A percentile compares a stretch with the other conserved stretches of the same genome.
Evolutionary conservation across 345 rosid species (phyloP).

Genomic region (Cardiospermum halicacabum): DNA sequence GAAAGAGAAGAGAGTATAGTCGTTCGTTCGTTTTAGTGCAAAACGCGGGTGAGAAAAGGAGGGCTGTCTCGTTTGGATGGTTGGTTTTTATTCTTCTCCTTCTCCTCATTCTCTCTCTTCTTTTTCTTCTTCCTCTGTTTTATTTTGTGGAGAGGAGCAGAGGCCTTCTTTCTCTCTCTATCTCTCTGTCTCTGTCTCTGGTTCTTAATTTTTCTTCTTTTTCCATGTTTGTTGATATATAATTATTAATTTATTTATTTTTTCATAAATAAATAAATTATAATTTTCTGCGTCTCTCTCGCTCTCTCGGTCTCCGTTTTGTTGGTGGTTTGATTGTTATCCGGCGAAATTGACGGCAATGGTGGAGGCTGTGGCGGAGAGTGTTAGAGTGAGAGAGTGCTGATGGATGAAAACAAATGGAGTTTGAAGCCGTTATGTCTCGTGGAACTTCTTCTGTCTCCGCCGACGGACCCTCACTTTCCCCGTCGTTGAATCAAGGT

Average conservation of each 20-base stretch:
- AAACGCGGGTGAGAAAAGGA: constrained; percentile 26
- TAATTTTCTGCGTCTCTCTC: constrained; percentile 7
- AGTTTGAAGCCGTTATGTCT: constrained; percentile 70
- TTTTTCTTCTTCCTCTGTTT: constrained; percentile 21
- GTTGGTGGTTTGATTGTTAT: constrained; percentile 1
- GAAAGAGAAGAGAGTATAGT: not conserved
- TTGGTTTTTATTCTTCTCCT: constrained; percentile 36
- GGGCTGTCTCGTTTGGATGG: constrained; percentile 28
- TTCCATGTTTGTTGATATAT: too few relatives aligned
- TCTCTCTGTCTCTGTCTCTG: constrained; percentile 6
- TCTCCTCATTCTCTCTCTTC: constrained; percentile 17
- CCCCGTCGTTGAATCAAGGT: constrained; percentile 64
- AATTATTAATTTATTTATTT: constrained; percentile 12
- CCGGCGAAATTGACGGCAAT: constrained; percentile 20
- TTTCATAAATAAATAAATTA: not conserved
- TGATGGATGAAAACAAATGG: constrained; percentile 57
- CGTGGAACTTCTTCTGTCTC: constrained; percentile 25
- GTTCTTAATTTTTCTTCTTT: not conserved
- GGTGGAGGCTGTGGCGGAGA: constrained; percentile 22
- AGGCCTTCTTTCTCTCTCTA: constrained; percentile 24
- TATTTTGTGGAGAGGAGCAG: constrained; percentile 63
- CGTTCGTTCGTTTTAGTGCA: constrained; percentile 15
- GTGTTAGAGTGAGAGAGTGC: constrained; percentile 20
- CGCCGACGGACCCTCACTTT: constrained; percentile 53
- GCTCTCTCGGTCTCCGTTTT: not conserved